Conservation (phyloP, 2,329 filamentous ascomycete genomes). For the Chalaropsis thielavioides region DNA sequence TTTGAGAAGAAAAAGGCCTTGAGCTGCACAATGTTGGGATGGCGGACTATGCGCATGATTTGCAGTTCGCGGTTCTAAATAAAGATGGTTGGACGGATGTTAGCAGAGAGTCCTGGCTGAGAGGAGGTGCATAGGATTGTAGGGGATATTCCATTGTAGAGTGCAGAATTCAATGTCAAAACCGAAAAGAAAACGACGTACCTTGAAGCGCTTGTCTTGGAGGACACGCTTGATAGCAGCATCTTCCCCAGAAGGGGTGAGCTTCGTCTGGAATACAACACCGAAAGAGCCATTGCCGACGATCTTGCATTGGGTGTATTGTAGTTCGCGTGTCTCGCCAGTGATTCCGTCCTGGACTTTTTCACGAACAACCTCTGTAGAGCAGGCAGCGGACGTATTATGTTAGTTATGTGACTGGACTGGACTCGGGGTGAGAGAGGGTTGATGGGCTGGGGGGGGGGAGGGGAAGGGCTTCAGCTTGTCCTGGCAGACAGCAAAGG, state of each 20-base stretch:
- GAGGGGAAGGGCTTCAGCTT: neutral
- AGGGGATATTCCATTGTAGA: no score
- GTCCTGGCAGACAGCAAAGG: neutral
- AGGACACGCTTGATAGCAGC: slow-evolving; percentile 97
- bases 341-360: slow-evolving; percentile 98
- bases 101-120: neutral
- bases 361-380: slow-evolving; percentile 84
- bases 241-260: slow-evolving; percentile 94
- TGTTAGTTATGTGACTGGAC: slow-evolving; percentile 16
- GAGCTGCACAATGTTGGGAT: slow-evolving; percentile 96
- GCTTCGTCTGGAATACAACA: slow-evolving; percentile 97
- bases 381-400: slow-evolving; percentile 19
- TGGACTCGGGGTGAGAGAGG: neutral
- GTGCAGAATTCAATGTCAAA: no score
- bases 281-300: slow-evolving; percentile 98
- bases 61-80: slow-evolving; percentile 90
- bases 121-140: neutral
- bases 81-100: neutral
- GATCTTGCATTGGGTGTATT: slow-evolving; percentile 99
- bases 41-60: slow-evolving; percentile 98
- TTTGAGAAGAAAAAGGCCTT: slow-evolving; percentile 99
- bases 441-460: neutral
- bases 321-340: slow-evolving; percentile 88
- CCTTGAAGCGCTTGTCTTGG: slow-evolving; percentile 99
- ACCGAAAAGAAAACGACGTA: slow-evolving; percentile 26